phyloP scores from a whole-genome alignment of 2,329 filamentous ascomycete species.

The Ophiostoma tasmaniense region DNA sequence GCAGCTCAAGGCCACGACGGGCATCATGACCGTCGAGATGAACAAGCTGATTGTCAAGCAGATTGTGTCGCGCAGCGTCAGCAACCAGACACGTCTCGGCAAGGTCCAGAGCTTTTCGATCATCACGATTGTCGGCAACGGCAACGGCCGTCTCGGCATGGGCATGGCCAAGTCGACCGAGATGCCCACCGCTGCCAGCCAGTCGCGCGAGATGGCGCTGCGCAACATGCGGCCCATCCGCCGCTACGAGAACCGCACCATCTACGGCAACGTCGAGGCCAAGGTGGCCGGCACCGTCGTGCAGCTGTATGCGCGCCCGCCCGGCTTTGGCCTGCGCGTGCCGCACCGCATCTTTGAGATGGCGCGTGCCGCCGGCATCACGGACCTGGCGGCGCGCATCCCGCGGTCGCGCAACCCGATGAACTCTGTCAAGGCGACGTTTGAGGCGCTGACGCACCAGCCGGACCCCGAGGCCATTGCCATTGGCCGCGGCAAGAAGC shows the following conservation, averaged over 20 bases:
- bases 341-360: constrained; percentile 92
- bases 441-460: constrained; percentile 74
- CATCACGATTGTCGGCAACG: constrained; percentile 78
- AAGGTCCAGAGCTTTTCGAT: constrained; percentile 74
- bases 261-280: constrained; percentile 71
- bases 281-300: constrained; percentile 88
- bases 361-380: constrained; percentile 75
- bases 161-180: constrained; percentile 87
- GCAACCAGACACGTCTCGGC: constrained; percentile 92
- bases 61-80: constrained; percentile 64
- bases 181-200: constrained; percentile 53
- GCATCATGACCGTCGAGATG: constrained; percentile 45
- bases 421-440: constrained; percentile 93
- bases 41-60: constrained; percentile 56
- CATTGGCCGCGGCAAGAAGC: constrained; percentile 80
- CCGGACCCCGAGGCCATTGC: constrained; percentile 84
- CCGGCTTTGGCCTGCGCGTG: constrained; percentile 93
- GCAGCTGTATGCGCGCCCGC: constrained; percentile 70
- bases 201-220: constrained; percentile 74
- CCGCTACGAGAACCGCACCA: constrained; percentile 85
- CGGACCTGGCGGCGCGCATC: constrained; percentile 76
- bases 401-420: constrained; percentile 86
- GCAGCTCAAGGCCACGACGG: constrained; percentile 44
- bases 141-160: constrained; percentile 74
- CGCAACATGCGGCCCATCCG: constrained; percentile 88